Evolutionary conservation across 2,329 filamentous ascomycete genomes (phyloP), one percentile per base, ranked within the genome.

Genomic region (Thermochaetoides dissita): DNA sequence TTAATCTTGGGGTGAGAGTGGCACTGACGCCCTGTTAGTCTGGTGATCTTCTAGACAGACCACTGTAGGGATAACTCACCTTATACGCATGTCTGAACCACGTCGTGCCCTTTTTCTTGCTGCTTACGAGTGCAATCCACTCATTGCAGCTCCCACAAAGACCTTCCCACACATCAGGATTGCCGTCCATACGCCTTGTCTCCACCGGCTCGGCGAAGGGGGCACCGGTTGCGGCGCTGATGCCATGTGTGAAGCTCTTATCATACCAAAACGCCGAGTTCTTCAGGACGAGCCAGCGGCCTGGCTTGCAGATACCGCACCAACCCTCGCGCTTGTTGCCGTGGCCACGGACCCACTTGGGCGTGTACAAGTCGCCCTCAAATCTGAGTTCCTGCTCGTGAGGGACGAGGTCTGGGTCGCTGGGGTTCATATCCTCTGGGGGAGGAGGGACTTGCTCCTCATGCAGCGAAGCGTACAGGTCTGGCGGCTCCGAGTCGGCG

Each of bases 251-350:
- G 59, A 91, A 93, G 44, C 81, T 84, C 67, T 91, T 89, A 65
- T 93, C 85, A 60, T 93, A 93, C 85, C 86, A 93, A 59, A 85
- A 94, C 6, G 85, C 85, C 42, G 82, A 88, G 63, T 93, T 91
- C 66, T 91, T 93, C 45, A 94, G 67, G 10, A 88, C 84, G 41
- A 89, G 72, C 86, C 86, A 93, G 39, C 84, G 71, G 3, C 84
- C 84, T 2, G 84, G 81, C 59, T 87, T 88, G 67, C 85, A 93
- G 52, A 89, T 83, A 17, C 84, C 84, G 54, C 85, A 93, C 84
- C 85, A 94, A 3, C 85, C 85, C 59, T 89, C 84, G 35, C 85
- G 79, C 66, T 88, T 87, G 63, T 87, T 87, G 28, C 85, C 84
- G 48, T 89, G 82, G 17, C 85, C 85, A 32, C 85, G 79, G 12